Evolutionary conservation across 371 early-diverging fungal genomes (phyloP).

Genomic region (Rhizopus stolonifer): DNA sequence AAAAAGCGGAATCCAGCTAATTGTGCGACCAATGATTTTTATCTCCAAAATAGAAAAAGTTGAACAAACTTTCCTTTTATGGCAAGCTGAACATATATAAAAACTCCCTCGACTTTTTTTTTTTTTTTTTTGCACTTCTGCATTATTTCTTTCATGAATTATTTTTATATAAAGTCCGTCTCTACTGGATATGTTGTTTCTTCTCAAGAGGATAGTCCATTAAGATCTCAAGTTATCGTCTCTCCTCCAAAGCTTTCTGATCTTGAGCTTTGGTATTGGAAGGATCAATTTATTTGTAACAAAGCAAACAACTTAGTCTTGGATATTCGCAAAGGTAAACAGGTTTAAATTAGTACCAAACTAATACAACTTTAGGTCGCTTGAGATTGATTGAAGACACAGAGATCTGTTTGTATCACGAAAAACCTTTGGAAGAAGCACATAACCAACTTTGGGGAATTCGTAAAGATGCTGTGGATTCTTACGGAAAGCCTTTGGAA

Average conservation of each 20-base stretch:
- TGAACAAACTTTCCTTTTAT: constrained; percentile 13
- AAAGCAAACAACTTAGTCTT: constrained; percentile 43
- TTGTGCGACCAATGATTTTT: constrained; percentile 12
- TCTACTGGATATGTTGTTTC: constrained; percentile 38
- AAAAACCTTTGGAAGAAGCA: constrained; percentile 38
- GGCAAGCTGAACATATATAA: background rate
- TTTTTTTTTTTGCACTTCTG: constrained; percentile 1
- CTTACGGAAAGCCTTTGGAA: constrained; percentile 26
- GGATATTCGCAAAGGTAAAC: constrained; percentile 50
- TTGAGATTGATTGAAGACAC: constrained; percentile 52
- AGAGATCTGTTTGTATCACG: constrained; percentile 44
- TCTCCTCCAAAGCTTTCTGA: constrained; percentile 28
- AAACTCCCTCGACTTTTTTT: constrained; percentile 3
- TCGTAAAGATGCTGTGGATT: constrained; percentile 24
- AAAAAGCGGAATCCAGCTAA: constrained; percentile 8
- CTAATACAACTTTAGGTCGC: constrained; percentile 27
- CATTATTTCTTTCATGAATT: constrained; percentile 6
- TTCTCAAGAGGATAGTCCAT: constrained; percentile 8
- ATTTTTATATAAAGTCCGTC: constrained; percentile 41
- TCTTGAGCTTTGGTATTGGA: constrained; percentile 47
- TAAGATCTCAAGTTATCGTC: constrained; percentile 45
- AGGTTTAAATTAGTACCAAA: background rate
- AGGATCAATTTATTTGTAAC: constrained; percentile 38
- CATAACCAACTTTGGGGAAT: constrained; percentile 45
- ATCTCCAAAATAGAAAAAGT: background rate